phyloP scores from a whole-genome alignment of 2,329 filamentous ascomycete genomes.

The Aspergillus floridensis region DNA sequence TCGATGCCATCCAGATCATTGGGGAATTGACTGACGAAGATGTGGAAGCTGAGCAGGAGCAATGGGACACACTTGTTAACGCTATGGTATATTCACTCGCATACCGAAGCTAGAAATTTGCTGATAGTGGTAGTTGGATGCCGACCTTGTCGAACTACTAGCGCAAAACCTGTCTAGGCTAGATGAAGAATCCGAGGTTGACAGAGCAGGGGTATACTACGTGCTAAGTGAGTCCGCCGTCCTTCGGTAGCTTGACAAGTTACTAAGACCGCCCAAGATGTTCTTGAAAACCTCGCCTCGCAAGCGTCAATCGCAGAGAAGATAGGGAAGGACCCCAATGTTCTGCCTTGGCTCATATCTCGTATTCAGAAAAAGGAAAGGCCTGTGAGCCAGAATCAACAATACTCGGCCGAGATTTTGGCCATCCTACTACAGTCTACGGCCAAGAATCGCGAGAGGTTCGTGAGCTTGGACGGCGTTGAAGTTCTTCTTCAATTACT shows the following conservation, averaged over 20 bases:
- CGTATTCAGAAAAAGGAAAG: conserved; percentile 69
- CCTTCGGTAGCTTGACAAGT: neutral
- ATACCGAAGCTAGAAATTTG: neutral
- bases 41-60: conserved; percentile 71
- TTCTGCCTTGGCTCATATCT: conserved; percentile 74
- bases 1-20: conserved; percentile 84
- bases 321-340: conserved; percentile 65
- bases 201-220: conserved; percentile 83
- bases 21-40: conserved; percentile 92
- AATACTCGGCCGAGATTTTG: conserved; percentile 88
- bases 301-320: conserved; percentile 65
- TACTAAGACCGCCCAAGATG: conserved; percentile 39
- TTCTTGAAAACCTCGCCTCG: conserved; percentile 84
- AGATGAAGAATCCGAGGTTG: conserved; percentile 69
- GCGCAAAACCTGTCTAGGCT: conserved; percentile 67
- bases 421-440: conserved; percentile 84
- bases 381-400: conserved; percentile 81
- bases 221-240: conserved; percentile 54
- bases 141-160: conserved; percentile 43
- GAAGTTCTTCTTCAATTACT: conserved; percentile 80
- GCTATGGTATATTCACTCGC: conserved; percentile 48
- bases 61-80: conserved; percentile 75
- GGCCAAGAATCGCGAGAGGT: conserved; percentile 58
- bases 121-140: conserved; percentile 38
- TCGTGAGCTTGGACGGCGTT: conserved; percentile 67